These are phyloP conservation scores for Kitagawia praeruptora DNA, from an alignment of 129 eudicot genomes.

Conservation along the genomic window DNA sequence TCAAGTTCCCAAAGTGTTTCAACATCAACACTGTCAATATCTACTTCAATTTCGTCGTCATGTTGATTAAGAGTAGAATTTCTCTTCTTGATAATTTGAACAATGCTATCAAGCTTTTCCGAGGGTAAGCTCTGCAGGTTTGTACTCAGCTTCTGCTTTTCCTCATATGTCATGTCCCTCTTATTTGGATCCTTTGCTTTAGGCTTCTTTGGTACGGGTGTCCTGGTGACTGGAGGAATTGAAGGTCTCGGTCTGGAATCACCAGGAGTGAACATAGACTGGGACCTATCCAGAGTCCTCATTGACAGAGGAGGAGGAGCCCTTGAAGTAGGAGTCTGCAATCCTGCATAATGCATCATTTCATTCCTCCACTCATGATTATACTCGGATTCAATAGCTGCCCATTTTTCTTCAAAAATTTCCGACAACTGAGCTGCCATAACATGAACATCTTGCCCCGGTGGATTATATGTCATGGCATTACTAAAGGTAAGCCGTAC, in stretches of 20 bases:
- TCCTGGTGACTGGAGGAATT: conserved; percentile 35
- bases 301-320: conserved; percentile 28
- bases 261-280: conserved; percentile 36
- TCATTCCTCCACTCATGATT: conserved; percentile 50
- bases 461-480: conserved; percentile 90
- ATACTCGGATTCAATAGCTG: conserved; percentile 49
- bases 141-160: conserved; percentile 65
- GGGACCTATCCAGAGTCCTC: conserved; percentile 46
- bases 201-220: conserved; percentile 77
- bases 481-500: conserved; percentile 81
- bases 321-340: conserved; percentile 64
- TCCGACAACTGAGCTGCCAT: conserved; percentile 62
- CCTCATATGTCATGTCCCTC: conserved; percentile 34
- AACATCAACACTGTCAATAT: conserved; percentile 78
- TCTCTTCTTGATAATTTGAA: conserved; percentile 15
- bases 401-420: conserved; percentile 77
- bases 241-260: conserved; percentile 33
- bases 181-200: conserved; percentile 28
- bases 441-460: conserved; percentile 84
- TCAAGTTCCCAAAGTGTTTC: conserved; percentile 98
- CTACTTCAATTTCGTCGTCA: conserved; percentile 72
- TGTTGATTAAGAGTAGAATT: conserved; percentile 11
- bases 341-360: conserved; percentile 43
- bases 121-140: conserved; percentile 18
- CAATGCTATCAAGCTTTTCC: conserved; percentile 11